These are phyloP conservation scores for Kokia cookei DNA, from an alignment of 441 rosid genomes.

Conservation along the genomic window DNA sequence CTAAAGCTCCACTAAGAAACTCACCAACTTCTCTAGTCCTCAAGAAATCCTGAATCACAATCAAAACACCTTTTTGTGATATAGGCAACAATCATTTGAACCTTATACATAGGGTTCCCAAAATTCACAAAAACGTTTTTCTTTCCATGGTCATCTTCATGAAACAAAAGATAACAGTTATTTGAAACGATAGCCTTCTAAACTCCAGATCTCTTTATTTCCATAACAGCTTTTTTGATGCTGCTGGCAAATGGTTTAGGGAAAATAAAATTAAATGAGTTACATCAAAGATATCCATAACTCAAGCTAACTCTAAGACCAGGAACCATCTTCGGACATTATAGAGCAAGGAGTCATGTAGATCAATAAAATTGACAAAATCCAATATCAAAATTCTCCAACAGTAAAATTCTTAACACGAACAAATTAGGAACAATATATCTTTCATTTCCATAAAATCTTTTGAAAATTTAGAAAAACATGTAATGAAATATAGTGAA, in stretches of 20 bases:
- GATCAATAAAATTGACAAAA: neutral
- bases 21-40: conserved; percentile 78
- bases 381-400: neutral
- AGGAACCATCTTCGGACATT: neutral
- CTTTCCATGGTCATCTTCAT: neutral
- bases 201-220: neutral
- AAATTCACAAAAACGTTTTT: neutral
- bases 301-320: neutral
- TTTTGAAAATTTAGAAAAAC: neutral
- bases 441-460: neutral
- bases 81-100: neutral
- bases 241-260: neutral
- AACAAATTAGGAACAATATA: neutral
- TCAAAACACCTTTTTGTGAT: conserved; percentile 10
- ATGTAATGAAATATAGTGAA: neutral
- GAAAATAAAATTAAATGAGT: neutral
- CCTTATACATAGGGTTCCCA: neutral
- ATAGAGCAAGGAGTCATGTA: neutral
- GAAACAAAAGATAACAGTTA: neutral
- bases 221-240: neutral
- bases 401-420: neutral
- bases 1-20: conserved; percentile 93
- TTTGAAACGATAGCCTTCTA: neutral
- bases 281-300: neutral
- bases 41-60: conserved; percentile 49